Evolutionary conservation across 805 yeast species (phyloP).

Genomic region (Millerozyma miso): DNA sequence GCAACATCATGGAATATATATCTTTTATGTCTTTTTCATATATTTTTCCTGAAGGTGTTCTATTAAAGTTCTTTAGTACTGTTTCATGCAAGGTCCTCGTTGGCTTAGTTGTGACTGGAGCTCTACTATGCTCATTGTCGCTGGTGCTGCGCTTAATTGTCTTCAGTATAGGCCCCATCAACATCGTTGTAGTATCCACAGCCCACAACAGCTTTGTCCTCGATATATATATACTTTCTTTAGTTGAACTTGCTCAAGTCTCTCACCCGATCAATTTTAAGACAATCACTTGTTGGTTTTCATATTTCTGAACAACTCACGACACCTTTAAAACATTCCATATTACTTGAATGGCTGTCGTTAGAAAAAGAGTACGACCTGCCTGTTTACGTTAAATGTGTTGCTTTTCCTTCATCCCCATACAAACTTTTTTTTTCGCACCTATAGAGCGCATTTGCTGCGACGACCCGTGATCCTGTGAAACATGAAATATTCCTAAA

Average conservation of each 20-base stretch:
- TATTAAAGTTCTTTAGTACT: constrained; percentile 40
- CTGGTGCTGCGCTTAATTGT: not conserved
- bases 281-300: not conserved
- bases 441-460: not conserved
- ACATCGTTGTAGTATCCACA: not conserved
- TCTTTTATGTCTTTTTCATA: constrained; percentile 54
- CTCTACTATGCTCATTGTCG: not conserved
- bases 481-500: not conserved
- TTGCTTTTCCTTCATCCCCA: not conserved
- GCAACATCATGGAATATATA: constrained; percentile 49
- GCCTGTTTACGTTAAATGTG: not conserved
- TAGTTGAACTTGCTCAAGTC: too few species aligned
- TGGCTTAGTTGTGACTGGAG: not conserved
- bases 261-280: not conserved
- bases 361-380: not conserved
- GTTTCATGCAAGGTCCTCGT: constrained; percentile 35
- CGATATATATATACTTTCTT: too few species aligned
- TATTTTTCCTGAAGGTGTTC: constrained; percentile 51
- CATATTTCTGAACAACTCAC: not conserved
- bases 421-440: not conserved
- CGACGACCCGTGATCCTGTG: not conserved
- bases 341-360: not conserved
- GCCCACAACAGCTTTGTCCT: too few species aligned
- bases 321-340: not conserved
- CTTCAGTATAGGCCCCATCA: not conserved